Percentiles rank a stretch among this genome's conserved stretches.
phyloP scores from a whole-genome alignment of 106 monocot genomes.

The Dendrobium catenatum region DNA sequence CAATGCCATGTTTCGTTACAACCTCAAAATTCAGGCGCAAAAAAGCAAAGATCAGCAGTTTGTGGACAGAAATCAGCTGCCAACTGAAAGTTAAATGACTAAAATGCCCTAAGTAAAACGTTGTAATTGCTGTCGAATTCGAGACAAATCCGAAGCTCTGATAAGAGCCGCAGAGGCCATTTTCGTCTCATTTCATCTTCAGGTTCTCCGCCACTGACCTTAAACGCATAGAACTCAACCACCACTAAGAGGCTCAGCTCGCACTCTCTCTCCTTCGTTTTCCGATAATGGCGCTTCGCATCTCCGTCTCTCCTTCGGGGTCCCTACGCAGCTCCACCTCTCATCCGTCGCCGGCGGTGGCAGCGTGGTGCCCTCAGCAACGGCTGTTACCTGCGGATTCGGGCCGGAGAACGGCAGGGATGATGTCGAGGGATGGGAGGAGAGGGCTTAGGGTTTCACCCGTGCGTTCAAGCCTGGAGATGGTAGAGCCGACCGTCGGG shows the following conservation, averaged over 20 bases:
- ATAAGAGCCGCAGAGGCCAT: background rate
- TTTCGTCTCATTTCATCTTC: background rate
- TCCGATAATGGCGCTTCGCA: slow-evolving; percentile 24
- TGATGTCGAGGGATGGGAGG: background rate
- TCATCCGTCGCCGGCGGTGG: background rate
- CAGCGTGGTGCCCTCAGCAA: background rate
- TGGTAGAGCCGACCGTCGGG: slow-evolving; percentile 28
- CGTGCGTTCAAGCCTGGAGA: slow-evolving; percentile 37
- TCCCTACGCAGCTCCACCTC: slow-evolving; percentile 1
- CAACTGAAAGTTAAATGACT: background rate
- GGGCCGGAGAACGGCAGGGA: background rate
- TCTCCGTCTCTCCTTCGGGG: slow-evolving; percentile 18
- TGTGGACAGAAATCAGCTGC: background rate
- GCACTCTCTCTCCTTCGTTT: background rate
- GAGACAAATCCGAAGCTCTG: background rate
- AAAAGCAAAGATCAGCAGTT: background rate
- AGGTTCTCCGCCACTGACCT: background rate
- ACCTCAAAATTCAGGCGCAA: too few relatives aligned
- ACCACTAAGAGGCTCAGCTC: background rate
- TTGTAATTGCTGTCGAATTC: too few relatives aligned
- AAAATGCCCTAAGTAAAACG: background rate
- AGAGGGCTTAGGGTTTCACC: background rate
- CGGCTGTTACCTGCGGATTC: background rate
- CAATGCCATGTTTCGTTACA: too few relatives aligned
- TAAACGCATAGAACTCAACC: too few relatives aligned